These are phyloP conservation scores for Trypanosoma melophagium DNA, from an alignment of 208 protist species.

Conservation along the genomic window DNA sequence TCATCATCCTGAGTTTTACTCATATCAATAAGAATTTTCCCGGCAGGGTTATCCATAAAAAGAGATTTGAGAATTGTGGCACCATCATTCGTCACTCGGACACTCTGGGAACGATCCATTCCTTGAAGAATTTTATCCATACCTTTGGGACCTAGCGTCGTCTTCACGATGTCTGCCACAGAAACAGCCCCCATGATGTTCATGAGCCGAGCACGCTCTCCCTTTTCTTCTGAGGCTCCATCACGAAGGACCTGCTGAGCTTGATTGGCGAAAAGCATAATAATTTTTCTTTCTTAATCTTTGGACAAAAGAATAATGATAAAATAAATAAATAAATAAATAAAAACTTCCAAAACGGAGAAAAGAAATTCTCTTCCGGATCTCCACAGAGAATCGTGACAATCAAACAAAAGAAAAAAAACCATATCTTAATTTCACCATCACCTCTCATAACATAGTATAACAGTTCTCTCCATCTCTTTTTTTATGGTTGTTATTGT, in stretches of 20 bases:
- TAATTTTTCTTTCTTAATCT: constrained; percentile 5
- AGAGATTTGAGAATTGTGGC: constrained; percentile 99
- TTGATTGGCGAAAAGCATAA: constrained; percentile 81
- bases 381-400: neutral
- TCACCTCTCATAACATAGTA: neutral
- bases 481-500: no score
- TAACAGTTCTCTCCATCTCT: no score
- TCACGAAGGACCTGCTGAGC: constrained; percentile 79
- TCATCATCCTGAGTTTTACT: constrained; percentile 99
- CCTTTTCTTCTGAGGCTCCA: constrained; percentile 91
- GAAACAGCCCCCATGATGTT: constrained; percentile 91
- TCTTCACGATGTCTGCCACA: constrained; percentile 98
- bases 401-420: constrained; percentile 15
- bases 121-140: constrained; percentile 98
- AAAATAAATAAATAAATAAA: constrained; percentile 24
- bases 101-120: constrained; percentile 69
- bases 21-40: constrained; percentile 99
- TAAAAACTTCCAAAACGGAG: constrained; percentile 19
- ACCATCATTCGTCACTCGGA: constrained; percentile 99
- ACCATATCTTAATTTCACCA: neutral
- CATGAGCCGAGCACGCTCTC: constrained; percentile 90
- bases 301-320: constrained; percentile 26
- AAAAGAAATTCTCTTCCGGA: constrained; percentile 25
- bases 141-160: constrained; percentile 99
- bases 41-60: constrained; percentile 98